Conservation (phyloP, 768 basidiomycete genomes). For the Leccinum boreale region DNA sequence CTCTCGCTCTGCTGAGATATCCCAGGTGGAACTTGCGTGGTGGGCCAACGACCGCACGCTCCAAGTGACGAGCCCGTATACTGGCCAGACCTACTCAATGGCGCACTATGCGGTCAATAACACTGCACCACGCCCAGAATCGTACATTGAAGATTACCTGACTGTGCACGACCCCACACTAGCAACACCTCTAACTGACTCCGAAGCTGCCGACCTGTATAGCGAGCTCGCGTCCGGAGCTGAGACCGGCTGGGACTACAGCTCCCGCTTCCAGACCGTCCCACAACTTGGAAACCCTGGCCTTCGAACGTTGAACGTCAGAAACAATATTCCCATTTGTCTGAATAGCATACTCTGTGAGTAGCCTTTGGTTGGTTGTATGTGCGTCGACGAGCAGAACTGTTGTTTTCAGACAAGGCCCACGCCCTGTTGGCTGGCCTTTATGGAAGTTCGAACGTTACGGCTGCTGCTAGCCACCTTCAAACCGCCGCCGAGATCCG, state of each 20-base stretch:
- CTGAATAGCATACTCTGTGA: conserved; percentile 84
- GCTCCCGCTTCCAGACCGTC: conserved; percentile 42
- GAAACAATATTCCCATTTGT: conserved; percentile 67
- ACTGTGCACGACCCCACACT: conserved; percentile 68
- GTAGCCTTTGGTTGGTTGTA: conserved; percentile 24
- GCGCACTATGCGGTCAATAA: conserved; percentile 77
- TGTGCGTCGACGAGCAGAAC: neutral
- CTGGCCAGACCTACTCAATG: conserved; percentile 61
- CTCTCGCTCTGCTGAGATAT: neutral
- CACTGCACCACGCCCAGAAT: conserved; percentile 87
- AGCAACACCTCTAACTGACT: conserved; percentile 54
- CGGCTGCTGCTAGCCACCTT: conserved; percentile 48
- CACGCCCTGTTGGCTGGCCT: conserved; percentile 58
- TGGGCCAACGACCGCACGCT: conserved; percentile 75
- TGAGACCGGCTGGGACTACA: conserved; percentile 59
- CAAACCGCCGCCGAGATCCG: conserved; percentile 55
- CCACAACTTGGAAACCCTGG: conserved; percentile 45
- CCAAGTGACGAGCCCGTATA: conserved; percentile 66
- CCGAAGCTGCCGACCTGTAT: conserved; percentile 64
- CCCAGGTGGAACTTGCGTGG: conserved; percentile 76
- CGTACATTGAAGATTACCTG: conserved; percentile 72
- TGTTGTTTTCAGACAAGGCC: conserved; percentile 50
- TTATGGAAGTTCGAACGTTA: conserved; percentile 47
- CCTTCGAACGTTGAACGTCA: conserved; percentile 68
- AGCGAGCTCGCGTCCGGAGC: conserved; percentile 86